phyloP scores from a whole-genome alignment of 306 rosid species.

The Dryas drummondii region DNA sequence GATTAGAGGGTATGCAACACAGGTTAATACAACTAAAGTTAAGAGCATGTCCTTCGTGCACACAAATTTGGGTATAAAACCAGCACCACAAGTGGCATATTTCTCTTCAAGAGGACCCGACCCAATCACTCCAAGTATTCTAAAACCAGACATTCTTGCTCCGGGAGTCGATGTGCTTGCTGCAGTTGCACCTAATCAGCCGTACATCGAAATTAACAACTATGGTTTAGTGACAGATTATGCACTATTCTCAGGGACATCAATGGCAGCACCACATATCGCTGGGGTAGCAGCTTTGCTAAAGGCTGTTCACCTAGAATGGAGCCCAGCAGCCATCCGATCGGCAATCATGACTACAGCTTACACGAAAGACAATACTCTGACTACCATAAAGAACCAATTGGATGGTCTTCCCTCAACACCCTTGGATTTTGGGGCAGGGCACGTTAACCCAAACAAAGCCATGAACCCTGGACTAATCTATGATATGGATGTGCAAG shows the following conservation, averaged over 20 bases:
- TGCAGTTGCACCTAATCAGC: neutral
- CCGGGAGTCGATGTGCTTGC: slow-evolving; percentile 8
- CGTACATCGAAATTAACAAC: neutral
- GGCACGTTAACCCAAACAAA: too few species aligned
- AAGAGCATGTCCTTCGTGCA: slow-evolving; percentile 5
- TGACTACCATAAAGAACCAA: too few species aligned
- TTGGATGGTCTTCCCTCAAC: too few species aligned
- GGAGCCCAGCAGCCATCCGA: too few species aligned
- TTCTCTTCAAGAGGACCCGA: slow-evolving; percentile 21
- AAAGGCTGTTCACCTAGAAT: slow-evolving; percentile 8
- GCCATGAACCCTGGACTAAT: too few species aligned
- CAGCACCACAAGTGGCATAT: slow-evolving; percentile 7
- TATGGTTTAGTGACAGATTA: slow-evolving; percentile 1
- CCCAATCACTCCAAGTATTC: neutral
- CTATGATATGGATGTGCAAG: too few species aligned
- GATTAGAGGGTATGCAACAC: slow-evolving; percentile 11
- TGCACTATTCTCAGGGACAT: slow-evolving; percentile 5
- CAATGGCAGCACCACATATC: slow-evolving; percentile 7
- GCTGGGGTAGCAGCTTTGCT: slow-evolving; percentile 13
- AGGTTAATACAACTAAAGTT: neutral
- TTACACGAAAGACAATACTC: too few species aligned
- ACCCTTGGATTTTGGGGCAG: too few species aligned
- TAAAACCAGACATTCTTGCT: slow-evolving; percentile 23
- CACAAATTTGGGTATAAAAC: slow-evolving; percentile 10
- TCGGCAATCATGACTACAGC: too few species aligned